Conservation (phyloP, 176 grass and related monocot species). For the Pontederia paniculata region DNA sequence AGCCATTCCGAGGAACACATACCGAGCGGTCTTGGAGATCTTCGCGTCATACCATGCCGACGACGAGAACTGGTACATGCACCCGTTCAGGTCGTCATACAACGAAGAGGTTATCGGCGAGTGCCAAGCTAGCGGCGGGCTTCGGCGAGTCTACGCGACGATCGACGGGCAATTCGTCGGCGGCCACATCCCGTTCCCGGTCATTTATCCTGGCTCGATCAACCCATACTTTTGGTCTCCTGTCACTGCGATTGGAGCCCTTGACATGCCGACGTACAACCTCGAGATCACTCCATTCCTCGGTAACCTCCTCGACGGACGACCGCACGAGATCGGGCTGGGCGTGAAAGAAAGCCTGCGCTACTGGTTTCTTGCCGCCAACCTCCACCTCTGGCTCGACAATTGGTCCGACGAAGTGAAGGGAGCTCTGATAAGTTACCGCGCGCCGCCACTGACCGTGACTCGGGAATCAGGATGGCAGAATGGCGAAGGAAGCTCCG, state of each 20-base stretch:
- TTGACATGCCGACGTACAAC: slow-evolving; percentile 13
- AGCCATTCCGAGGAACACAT: slow-evolving; percentile 4
- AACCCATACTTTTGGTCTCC: slow-evolving; percentile 16
- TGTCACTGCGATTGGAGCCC: slow-evolving; percentile 1
- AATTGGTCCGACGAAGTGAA: neutral
- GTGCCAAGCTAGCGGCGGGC: neutral
- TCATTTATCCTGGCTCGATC: slow-evolving; percentile 11
- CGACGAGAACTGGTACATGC: slow-evolving; percentile 7
- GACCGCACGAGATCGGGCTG: slow-evolving; percentile 3
- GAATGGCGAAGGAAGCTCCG: neutral
- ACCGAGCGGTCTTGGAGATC: slow-evolving; percentile 9
- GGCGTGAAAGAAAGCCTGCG: neutral
- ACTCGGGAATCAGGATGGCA: slow-evolving; percentile 1
- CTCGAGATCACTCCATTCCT: slow-evolving; percentile 13
- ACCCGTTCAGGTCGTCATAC: neutral
- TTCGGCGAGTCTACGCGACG: slow-evolving; percentile 4
- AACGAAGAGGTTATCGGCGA: neutral
- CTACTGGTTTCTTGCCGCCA: slow-evolving; percentile 5
- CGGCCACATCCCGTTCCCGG: slow-evolving; percentile 1
- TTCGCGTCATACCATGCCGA: slow-evolving; percentile 17
- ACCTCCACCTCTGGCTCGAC: slow-evolving; percentile 12
- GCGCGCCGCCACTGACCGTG: neutral
- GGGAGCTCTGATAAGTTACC: neutral
- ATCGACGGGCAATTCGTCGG: slow-evolving; percentile 6
- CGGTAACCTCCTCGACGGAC: neutral